phyloP scores from a whole-genome alignment of 139 green algal species.

The Edaphochlamys debaryana region DNA sequence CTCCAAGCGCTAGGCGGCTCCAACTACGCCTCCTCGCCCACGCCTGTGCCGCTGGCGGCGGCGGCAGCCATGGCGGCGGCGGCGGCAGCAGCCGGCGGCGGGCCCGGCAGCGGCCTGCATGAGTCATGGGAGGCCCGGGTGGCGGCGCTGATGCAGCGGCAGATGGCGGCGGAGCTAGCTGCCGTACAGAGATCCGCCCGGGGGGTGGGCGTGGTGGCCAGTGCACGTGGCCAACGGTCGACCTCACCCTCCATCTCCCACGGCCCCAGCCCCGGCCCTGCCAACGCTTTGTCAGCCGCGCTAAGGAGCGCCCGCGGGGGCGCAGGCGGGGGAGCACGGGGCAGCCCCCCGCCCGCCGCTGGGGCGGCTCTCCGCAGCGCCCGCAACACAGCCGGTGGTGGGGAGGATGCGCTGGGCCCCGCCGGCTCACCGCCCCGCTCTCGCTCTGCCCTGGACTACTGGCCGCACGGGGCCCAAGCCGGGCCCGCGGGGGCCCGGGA shows the following conservation, averaged over 20 bases:
- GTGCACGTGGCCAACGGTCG: neutral
- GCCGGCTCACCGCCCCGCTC: neutral
- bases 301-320: too few relatives aligned
- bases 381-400: neutral
- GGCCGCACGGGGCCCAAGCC: neutral
- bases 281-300: neutral
- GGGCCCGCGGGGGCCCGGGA: neutral
- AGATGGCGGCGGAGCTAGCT: constrained; percentile 9
- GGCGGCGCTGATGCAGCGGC: constrained; percentile 7
- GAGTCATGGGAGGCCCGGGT: constrained; percentile 24
- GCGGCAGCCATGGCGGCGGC: neutral
- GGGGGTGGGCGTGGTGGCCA: too few relatives aligned
- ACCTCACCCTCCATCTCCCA: neutral
- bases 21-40: too few relatives aligned
- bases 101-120: too few relatives aligned
- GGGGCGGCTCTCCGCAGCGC: too few relatives aligned
- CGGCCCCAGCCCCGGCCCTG: neutral
- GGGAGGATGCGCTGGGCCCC: too few relatives aligned
- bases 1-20: neutral
- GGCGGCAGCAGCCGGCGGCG: too few relatives aligned
- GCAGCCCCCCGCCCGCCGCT: too few relatives aligned
- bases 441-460: too few relatives aligned
- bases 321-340: neutral
- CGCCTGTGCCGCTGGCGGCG: too few relatives aligned
- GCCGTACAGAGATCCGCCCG: neutral